A percentile compares a stretch with the other conserved stretches of the same genome.
Conservation (phyloP, 75 land plant species). For the Cunninghamia lanceolata region DNA sequence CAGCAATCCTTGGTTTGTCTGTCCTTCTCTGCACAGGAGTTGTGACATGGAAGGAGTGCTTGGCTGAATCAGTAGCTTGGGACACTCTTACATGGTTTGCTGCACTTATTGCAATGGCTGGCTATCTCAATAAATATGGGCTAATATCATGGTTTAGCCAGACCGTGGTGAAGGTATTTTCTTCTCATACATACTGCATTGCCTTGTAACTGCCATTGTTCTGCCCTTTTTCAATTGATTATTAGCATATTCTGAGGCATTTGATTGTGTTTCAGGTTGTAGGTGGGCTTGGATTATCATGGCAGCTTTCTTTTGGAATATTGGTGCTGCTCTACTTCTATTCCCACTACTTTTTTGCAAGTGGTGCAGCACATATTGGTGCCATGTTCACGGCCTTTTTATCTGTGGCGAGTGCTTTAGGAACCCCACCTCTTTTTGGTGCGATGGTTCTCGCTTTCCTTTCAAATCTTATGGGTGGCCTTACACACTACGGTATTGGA, state of each 20-base stretch:
- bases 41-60: slow-evolving; percentile 98
- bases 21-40: slow-evolving; percentile 92
- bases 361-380: slow-evolving; percentile 99
- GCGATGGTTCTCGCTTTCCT: slow-evolving; percentile 90
- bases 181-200: neutral
- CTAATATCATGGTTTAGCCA: slow-evolving; percentile 97
- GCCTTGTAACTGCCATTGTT: neutral
- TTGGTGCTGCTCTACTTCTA: slow-evolving; percentile 92
- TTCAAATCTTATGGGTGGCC: slow-evolving; percentile 96
- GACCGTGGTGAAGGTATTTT: slow-evolving; percentile 90
- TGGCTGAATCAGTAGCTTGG: slow-evolving; percentile 96
- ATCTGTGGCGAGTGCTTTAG: slow-evolving; percentile 88
- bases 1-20: slow-evolving; percentile 94
- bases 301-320: slow-evolving; percentile 95
- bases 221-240: neutral
- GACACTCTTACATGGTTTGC: slow-evolving; percentile 99
- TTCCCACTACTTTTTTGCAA: slow-evolving; percentile 97
- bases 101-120: slow-evolving; percentile 98
- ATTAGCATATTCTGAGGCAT: slow-evolving; percentile 11
- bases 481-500: slow-evolving; percentile 96
- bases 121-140: slow-evolving; percentile 96
- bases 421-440: slow-evolving; percentile 89
- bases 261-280: slow-evolving; percentile 66
- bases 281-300: slow-evolving; percentile 91
- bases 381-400: slow-evolving; percentile 99